phyloP scores from a whole-genome alignment of 163 green algal species.

The Coccomyxa subellipsoidea region DNA sequence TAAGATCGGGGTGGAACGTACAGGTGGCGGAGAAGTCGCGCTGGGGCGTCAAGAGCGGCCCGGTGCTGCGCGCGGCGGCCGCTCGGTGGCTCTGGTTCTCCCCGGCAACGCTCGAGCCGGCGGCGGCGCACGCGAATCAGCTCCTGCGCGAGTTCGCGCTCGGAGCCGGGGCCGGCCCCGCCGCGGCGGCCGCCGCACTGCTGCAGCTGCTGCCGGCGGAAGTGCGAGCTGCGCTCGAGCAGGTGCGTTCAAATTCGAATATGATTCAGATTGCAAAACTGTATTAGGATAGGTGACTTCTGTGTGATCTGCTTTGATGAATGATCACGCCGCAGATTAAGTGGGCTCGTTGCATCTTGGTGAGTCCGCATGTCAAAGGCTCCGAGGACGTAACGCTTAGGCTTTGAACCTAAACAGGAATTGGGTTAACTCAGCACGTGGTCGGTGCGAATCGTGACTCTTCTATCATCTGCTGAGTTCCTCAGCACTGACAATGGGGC shows the following conservation, averaged over 20 bases:
- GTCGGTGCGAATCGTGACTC: too few relatives aligned
- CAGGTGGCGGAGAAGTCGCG: conserved; percentile 22
- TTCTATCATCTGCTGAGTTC: too few relatives aligned
- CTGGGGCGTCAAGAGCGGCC: conserved; percentile 30
- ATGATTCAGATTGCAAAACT: too few relatives aligned
- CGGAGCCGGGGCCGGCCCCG: conserved; percentile 22
- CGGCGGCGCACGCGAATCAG: conserved; percentile 31
- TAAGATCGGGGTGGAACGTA: neutral
- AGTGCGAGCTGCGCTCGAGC: neutral
- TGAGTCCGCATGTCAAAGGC: too few relatives aligned
- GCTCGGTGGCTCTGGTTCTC: conserved; percentile 54
- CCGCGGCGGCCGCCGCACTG: conserved; percentile 16
- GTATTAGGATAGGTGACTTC: too few relatives aligned
- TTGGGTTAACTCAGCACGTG: too few relatives aligned
- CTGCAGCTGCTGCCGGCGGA: conserved; percentile 22
- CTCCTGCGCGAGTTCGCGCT: conserved; percentile 61
- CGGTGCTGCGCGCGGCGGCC: conserved; percentile 34
- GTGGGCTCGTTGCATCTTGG: too few relatives aligned
- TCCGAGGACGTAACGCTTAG: too few relatives aligned
- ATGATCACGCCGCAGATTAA: neutral
- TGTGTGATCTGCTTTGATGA: neutral
- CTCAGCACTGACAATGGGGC: too few relatives aligned
- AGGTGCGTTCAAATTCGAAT: neutral
- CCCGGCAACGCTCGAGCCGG: conserved; percentile 20
- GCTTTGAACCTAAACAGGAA: too few relatives aligned